A percentile compares a stretch with the other conserved stretches of the same genome.
phyloP scores from a whole-genome alignment of 2,329 filamentous ascomycete genomes.

The Alternaria sp. region DNA sequence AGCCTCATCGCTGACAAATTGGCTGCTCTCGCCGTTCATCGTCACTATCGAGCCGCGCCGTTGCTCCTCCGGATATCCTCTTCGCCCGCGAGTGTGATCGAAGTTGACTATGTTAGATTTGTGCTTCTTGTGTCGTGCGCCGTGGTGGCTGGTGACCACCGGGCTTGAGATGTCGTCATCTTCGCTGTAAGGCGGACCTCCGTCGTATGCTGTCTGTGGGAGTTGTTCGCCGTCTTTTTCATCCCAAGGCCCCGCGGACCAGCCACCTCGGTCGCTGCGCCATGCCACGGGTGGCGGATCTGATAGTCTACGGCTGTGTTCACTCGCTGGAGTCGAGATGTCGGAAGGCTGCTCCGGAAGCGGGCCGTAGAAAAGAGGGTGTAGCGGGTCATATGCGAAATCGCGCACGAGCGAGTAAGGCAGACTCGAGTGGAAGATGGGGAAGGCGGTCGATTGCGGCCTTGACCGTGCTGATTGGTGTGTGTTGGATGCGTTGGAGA shows the following conservation, averaged over 20 bases:
- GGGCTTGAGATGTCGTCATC: conserved; percentile 95
- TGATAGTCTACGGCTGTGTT: conserved; percentile 77
- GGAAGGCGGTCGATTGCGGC: conserved; percentile 81
- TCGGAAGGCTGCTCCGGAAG: conserved; percentile 80
- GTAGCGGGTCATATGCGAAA: conserved; percentile 85
- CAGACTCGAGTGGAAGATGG: conserved; percentile 83
- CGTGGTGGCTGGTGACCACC: conserved; percentile 71
- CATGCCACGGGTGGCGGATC: conserved; percentile 76
- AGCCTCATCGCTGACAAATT: conserved; percentile 74
- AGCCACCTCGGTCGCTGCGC: conserved; percentile 71
- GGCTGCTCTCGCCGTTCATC: conserved; percentile 73
- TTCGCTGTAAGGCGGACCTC: conserved; percentile 89
- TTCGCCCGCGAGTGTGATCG: conserved; percentile 48
- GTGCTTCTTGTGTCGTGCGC: conserved; percentile 82
- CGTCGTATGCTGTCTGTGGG: conserved; percentile 80
- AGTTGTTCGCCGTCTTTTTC: conserved; percentile 67
- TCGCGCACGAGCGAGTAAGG: conserved; percentile 91
- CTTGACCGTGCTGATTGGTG: conserved; percentile 68
- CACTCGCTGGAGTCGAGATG: conserved; percentile 84
- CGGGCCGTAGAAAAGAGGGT: conserved; percentile 95
- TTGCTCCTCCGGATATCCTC: conserved; percentile 43
- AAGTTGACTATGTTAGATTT: conserved; percentile 59
- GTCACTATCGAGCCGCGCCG: conserved; percentile 55
- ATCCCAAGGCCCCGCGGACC: conserved; percentile 65
- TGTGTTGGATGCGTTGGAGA: conserved; percentile 63